phyloP scores from a whole-genome alignment of 345 rosid genomes.

The Alliaria petiolata region DNA sequence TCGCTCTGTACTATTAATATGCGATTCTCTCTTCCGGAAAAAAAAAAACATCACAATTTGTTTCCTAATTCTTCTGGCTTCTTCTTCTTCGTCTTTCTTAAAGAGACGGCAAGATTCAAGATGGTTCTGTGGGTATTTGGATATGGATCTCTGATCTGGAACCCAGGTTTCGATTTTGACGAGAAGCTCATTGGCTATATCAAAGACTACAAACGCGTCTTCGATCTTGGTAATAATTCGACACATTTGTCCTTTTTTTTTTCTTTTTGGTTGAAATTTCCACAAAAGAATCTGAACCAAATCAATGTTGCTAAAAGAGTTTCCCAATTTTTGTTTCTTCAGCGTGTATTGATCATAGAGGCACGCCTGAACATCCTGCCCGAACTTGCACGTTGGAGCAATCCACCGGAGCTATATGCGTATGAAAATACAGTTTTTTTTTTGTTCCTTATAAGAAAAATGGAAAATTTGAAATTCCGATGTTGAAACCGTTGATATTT shows the following conservation, averaged over 20 bases:
- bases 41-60: neutral
- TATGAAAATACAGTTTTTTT: conserved; percentile 12
- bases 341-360: conserved; percentile 98
- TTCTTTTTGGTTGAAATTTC: too few relatives aligned
- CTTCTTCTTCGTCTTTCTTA: neutral
- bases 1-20: neutral
- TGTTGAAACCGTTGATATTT: neutral
- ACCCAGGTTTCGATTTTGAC: conserved; percentile 90
- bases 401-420: conserved; percentile 62
- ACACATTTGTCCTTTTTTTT: neutral
- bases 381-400: conserved; percentile 86
- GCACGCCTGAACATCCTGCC: conserved; percentile 85
- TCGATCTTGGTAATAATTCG: conserved; percentile 63
- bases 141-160: conserved; percentile 95
- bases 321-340: too few relatives aligned
- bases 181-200: conserved; percentile 70
- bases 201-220: conserved; percentile 83
- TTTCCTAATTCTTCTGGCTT: neutral
- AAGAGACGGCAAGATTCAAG: conserved; percentile 26
- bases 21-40: neutral
- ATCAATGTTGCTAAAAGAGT: neutral
- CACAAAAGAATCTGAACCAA: neutral
- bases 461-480: neutral
- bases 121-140: conserved; percentile 99
- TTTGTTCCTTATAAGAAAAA: neutral